Conservation (phyloP, 768 basidiomycete genomes). For the Leccinellum luteum region DNA sequence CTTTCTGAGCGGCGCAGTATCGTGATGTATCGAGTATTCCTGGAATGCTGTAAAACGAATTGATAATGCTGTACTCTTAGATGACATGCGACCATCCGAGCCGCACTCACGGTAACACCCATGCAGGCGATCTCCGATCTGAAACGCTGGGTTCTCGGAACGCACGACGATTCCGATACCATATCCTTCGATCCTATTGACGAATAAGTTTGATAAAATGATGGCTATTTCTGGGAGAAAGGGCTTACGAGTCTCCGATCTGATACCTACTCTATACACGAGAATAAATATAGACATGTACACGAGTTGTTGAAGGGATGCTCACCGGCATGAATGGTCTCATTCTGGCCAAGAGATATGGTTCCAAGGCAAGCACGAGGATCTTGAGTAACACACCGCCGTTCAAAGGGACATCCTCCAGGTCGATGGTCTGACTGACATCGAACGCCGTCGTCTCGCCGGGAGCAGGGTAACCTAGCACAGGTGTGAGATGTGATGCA, state of each 20-base stretch:
- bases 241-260: conserved; percentile 4
- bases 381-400: conserved; percentile 51
- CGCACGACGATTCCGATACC: conserved; percentile 35
- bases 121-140: conserved; percentile 14
- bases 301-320: conserved; percentile 24
- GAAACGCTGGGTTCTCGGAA: conserved; percentile 12
- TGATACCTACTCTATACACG: conserved; percentile 9
- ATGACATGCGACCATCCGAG: background rate
- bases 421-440: conserved; percentile 45
- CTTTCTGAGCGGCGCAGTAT: background rate
- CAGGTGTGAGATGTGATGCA: background rate
- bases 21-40: conserved; percentile 13
- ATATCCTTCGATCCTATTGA: conserved; percentile 26
- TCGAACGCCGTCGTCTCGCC: conserved; percentile 49
- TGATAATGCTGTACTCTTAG: background rate
- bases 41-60: conserved; percentile 30
- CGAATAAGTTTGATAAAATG: background rate
- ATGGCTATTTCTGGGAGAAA: background rate
- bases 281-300: background rate
- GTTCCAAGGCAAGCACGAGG: conserved; percentile 47
- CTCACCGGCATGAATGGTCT: conserved; percentile 31
- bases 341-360: conserved; percentile 44
- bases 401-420: conserved; percentile 42
- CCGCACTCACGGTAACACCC: conserved; percentile 29
- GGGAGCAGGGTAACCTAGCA: conserved; percentile 14